phyloP scores from a whole-genome alignment of 768 basidiomycete genomes.

The Termitomyces heimii region DNA sequence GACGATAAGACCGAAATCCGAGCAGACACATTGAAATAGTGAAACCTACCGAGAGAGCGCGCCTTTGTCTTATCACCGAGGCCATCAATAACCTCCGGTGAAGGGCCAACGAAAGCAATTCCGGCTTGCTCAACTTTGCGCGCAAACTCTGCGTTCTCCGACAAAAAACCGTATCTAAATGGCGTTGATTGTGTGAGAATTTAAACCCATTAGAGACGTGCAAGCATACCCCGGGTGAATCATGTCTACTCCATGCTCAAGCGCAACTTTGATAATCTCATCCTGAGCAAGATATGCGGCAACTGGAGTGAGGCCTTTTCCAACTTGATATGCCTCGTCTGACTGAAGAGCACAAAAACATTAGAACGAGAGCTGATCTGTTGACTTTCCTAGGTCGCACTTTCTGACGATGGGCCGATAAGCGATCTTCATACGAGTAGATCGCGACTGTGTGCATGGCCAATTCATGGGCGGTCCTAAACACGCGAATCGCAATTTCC shows the following conservation, averaged over 20 bases:
- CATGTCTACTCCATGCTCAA: slow-evolving; percentile 99
- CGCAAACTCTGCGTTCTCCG: slow-evolving; percentile 97
- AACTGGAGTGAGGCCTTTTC: slow-evolving; percentile 93
- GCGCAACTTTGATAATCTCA: slow-evolving; percentile 92
- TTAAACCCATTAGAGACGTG: not conserved
- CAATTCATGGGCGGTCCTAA: slow-evolving; percentile 96
- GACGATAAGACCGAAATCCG: not conserved
- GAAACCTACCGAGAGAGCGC: slow-evolving; percentile 65
- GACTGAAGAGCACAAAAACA: slow-evolving; percentile 45
- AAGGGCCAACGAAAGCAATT: slow-evolving; percentile 92
- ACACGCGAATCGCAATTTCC: slow-evolving; percentile 99
- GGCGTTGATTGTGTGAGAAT: not conserved
- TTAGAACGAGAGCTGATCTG: slow-evolving; percentile 23
- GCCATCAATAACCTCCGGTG: slow-evolving; percentile 94
- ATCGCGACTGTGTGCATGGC: slow-evolving; percentile 99
- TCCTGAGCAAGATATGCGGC: slow-evolving; percentile 97
- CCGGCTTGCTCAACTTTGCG: slow-evolving; percentile 97
- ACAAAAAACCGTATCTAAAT: slow-evolving; percentile 89
- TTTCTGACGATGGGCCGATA: slow-evolving; percentile 98
- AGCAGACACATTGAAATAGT: not conserved
- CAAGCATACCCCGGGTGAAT: slow-evolving; percentile 87
- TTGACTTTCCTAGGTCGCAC: slow-evolving; percentile 29
- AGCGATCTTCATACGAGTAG: slow-evolving; percentile 94
- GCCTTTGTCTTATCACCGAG: slow-evolving; percentile 99
- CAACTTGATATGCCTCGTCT: slow-evolving; percentile 98